Evolutionary conservation across 768 basidiomycete species (phyloP).

Genomic region (Boletus eberwhitei): DNA sequence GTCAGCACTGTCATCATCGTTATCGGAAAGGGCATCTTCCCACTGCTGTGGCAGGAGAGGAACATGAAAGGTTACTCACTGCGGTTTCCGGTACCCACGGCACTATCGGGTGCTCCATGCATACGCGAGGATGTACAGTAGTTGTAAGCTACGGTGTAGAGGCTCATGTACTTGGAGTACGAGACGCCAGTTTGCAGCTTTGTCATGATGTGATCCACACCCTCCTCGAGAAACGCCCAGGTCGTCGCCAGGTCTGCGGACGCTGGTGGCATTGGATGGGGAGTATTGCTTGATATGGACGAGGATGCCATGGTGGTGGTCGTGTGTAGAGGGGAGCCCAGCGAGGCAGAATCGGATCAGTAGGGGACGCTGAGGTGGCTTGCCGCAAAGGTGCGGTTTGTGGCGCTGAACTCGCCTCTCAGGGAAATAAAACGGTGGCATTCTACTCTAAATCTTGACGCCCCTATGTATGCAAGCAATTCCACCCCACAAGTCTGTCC

Average conservation of each 20-base stretch:
- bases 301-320: constrained; percentile 35
- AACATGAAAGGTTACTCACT: constrained; percentile 44
- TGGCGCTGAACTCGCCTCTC: constrained; percentile 21
- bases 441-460: constrained; percentile 52
- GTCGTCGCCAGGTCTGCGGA: constrained; percentile 76
- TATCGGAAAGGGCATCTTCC: constrained; percentile 25
- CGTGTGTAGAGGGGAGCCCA: constrained; percentile 20
- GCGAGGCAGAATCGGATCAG: constrained; percentile 10
- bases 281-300: constrained; percentile 26
- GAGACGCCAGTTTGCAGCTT: constrained; percentile 86
- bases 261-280: constrained; percentile 59
- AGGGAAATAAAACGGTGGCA: background rate
- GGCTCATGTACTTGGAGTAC: constrained; percentile 83
- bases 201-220: constrained; percentile 88
- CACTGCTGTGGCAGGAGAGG: constrained; percentile 11
- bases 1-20: constrained; percentile 19
- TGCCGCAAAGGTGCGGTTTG: constrained; percentile 26
- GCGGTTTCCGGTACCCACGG: constrained; percentile 40
- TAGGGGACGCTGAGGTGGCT: constrained; percentile 4
- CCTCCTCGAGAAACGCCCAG: constrained; percentile 85
- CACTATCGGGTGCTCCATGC: constrained; percentile 46
- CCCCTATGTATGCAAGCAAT: constrained; percentile 83
- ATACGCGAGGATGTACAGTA: constrained; percentile 92
- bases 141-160: constrained; percentile 95
- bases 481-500: constrained; percentile 84